Conservation (phyloP, 306 rosid species). For the Biancaea sappan region DNA sequence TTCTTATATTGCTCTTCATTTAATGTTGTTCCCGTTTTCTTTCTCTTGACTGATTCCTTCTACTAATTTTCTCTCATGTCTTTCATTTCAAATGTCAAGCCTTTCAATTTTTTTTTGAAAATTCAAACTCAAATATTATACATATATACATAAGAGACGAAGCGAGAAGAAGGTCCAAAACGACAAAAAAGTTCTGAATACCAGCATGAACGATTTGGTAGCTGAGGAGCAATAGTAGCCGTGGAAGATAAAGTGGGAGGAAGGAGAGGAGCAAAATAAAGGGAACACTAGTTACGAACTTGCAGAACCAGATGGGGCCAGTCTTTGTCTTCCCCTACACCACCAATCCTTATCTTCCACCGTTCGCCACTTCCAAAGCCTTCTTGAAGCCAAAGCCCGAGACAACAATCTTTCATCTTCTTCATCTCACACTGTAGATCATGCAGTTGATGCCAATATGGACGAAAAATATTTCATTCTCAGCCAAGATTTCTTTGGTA, state of each 20-base stretch:
- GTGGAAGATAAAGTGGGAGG: slow-evolving; percentile 17
- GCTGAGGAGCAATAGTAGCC: slow-evolving; percentile 24
- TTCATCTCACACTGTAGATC: slow-evolving; percentile 31
- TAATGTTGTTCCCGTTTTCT: no score
- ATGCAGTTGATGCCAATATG: slow-evolving; percentile 16
- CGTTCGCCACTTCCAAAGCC: slow-evolving; percentile 54
- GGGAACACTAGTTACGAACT: slow-evolving; percentile 49
- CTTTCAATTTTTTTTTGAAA: no score
- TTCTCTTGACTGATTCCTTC: no score
- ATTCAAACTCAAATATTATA: no score
- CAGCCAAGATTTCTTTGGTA: slow-evolving; percentile 96
- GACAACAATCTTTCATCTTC: slow-evolving; percentile 37
- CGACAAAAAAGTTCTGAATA: no score
- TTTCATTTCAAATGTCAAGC: no score
- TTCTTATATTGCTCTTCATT: no score
- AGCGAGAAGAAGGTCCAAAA: no score
- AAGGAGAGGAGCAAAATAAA: slow-evolving; percentile 51
- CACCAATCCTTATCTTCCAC: slow-evolving; percentile 37
- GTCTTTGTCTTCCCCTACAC: slow-evolving; percentile 32
- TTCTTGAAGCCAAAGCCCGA: slow-evolving; percentile 46
- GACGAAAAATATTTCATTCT: slow-evolving; percentile 74
- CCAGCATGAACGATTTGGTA: no score
- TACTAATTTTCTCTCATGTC: no score
- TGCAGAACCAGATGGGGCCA: slow-evolving; percentile 68
- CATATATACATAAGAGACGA: no score